Evolutionary conservation across 768 basidiomycete species (phyloP).

Genomic region (Amyloporia xantha): DNA sequence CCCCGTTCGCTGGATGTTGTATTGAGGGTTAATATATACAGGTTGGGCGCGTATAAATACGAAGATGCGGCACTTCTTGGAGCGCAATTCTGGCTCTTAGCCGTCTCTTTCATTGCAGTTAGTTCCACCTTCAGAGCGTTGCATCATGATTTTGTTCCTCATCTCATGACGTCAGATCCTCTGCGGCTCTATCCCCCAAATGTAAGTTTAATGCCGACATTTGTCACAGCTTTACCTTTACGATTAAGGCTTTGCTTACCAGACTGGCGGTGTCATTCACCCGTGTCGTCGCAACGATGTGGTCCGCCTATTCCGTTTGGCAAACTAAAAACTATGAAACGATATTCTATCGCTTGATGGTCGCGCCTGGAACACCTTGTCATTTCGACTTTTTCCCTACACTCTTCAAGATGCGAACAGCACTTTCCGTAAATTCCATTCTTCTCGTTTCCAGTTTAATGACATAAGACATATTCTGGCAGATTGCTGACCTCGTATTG

Average conservation of each 20-base stretch:
- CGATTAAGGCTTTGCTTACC: not conserved
- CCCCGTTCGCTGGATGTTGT: too few relatives aligned
- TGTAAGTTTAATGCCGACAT: constrained; percentile 27
- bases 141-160: not conserved
- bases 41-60: constrained; percentile 36
- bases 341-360: constrained; percentile 33
- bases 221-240: not conserved
- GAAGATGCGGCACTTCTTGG: constrained; percentile 43
- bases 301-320: constrained; percentile 48
- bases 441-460: too few relatives aligned
- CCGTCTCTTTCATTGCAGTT: constrained; percentile 39
- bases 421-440: too few relatives aligned
- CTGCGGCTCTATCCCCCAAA: constrained; percentile 48
- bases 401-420: constrained; percentile 36
- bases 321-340: constrained; percentile 31
- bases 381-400: constrained; percentile 38
- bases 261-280: constrained; percentile 45
- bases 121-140: constrained; percentile 3
- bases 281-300: constrained; percentile 39
- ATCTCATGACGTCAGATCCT: constrained; percentile 25
- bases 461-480: too few relatives aligned
- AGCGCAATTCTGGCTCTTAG: constrained; percentile 50
- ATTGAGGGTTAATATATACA: too few relatives aligned
- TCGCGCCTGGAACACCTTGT: constrained; percentile 38
- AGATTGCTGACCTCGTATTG: constrained; percentile 46